These are phyloP conservation scores for Lachnellula cervina DNA, from an alignment of 2,329 filamentous ascomycete species.

Conservation along the genomic window DNA sequence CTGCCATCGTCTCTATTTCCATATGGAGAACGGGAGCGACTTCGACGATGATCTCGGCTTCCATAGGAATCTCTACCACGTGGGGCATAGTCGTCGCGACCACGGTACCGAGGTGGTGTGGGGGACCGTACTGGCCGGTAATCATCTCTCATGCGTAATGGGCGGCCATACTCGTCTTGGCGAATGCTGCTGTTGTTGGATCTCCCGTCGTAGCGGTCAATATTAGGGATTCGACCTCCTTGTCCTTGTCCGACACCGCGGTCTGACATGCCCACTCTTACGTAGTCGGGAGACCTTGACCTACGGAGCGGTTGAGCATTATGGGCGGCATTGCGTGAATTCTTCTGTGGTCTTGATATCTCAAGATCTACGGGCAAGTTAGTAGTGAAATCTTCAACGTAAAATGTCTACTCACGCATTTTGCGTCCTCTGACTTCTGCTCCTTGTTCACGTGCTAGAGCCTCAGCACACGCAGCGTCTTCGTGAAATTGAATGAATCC, in stretches of 20 bases:
- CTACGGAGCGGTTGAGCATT: conserved; percentile 36
- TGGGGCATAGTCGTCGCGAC: conserved; percentile 55
- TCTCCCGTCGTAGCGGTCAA: conserved; percentile 40
- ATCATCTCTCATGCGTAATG: conserved; percentile 55
- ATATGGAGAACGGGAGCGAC: conserved; percentile 65
- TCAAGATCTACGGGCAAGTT: conserved; percentile 64
- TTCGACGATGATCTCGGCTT: conserved; percentile 43
- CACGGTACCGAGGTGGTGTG: conserved; percentile 54
- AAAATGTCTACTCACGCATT: conserved; percentile 69
- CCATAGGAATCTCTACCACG: conserved; percentile 32
- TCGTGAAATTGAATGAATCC: conserved; percentile 94
- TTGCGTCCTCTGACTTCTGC: conserved; percentile 80
- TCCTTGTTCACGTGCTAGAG: conserved; percentile 75
- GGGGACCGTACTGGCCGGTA: conserved; percentile 58
- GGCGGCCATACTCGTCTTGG: conserved; percentile 34
- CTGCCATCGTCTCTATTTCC: conserved; percentile 42
- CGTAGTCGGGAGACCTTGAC: conserved; percentile 60
- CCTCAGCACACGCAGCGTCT: conserved; percentile 65
- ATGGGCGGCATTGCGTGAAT: conserved; percentile 52
- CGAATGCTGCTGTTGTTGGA: conserved; percentile 17
- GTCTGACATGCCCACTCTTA: conserved; percentile 33
- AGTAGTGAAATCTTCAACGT: conserved; percentile 21
- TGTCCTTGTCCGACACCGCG: conserved; percentile 38
- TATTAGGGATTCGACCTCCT: conserved; percentile 13
- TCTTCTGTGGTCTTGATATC: conserved; percentile 82